These are phyloP conservation scores for Hordeum pubiflorum DNA, from an alignment of 202 grass and related monocot species.

Conservation along the genomic window DNA sequence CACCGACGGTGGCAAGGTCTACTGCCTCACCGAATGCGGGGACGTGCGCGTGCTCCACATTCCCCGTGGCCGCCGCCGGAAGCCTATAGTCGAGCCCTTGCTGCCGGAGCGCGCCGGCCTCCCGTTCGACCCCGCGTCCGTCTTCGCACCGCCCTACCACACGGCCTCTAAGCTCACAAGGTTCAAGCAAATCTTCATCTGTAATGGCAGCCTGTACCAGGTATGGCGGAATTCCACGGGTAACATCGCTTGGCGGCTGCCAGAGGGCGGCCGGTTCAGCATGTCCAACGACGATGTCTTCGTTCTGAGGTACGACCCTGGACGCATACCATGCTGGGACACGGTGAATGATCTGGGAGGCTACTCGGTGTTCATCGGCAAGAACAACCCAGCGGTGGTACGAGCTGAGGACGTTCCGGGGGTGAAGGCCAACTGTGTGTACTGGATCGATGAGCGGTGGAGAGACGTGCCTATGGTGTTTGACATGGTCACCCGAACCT, in stretches of 20 bases:
- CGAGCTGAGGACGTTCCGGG: background rate
- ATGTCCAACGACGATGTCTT: background rate
- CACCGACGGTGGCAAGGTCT: background rate
- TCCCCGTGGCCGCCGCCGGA: background rate
- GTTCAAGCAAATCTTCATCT: background rate
- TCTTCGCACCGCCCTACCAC: background rate
- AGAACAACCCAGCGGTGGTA: background rate
- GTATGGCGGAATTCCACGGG: background rate
- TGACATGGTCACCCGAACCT: background rate
- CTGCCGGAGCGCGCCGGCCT: too few species aligned
- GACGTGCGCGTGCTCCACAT: background rate
- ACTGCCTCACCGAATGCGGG: background rate
- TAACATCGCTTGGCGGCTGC: background rate
- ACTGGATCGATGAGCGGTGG: background rate
- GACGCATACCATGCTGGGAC: background rate
- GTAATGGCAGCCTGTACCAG: background rate
- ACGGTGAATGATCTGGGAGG: constrained; percentile 6
- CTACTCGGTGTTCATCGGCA: constrained; percentile 12
- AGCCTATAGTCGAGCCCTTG: background rate
- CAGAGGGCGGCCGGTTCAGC: background rate
- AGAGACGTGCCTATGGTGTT: background rate
- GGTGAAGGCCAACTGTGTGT: background rate
- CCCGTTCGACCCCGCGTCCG: background rate
- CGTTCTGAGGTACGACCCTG: constrained; percentile 13
- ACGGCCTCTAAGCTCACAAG: background rate